These are phyloP conservation scores for Malassezia furfur DNA, from an alignment of 1,284 basidiomycete species.

Conservation along the genomic window DNA sequence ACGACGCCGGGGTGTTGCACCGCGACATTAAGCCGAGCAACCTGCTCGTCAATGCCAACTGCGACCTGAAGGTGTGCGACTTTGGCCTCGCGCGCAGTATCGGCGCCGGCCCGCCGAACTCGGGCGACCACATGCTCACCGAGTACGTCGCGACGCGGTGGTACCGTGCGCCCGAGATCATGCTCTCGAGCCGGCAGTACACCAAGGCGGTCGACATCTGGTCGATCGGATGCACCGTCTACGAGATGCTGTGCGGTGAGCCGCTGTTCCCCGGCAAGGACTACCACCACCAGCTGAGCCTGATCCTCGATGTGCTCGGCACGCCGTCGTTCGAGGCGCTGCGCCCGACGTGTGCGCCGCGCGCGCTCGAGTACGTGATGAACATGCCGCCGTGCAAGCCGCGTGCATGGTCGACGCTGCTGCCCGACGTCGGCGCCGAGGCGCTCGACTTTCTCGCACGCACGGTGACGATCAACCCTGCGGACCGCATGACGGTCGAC, in stretches of 20 bases:
- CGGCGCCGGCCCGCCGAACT: constrained; percentile 11
- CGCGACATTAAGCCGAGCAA: constrained; percentile 93
- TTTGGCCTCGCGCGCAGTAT: constrained; percentile 28
- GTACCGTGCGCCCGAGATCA: constrained; percentile 38
- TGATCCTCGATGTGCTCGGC: constrained; percentile 84
- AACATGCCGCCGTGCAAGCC: constrained; percentile 64
- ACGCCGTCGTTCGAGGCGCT: constrained; percentile 84
- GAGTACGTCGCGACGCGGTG: constrained; percentile 40
- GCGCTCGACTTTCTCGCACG: constrained; percentile 86
- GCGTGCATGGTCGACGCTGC: constrained; percentile 18
- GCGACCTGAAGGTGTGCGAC: constrained; percentile 59
- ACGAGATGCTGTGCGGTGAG: constrained; percentile 88
- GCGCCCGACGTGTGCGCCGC: constrained; percentile 72
- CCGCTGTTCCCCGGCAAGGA: constrained; percentile 92
- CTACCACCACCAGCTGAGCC: constrained; percentile 81
- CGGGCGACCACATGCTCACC: constrained; percentile 32
- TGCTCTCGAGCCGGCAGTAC: constrained; percentile 34
- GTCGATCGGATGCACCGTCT: constrained; percentile 93
- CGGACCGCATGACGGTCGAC: constrained; percentile 40
- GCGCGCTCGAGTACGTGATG: constrained; percentile 81
- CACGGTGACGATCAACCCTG: constrained; percentile 61
- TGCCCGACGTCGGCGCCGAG: constrained; percentile 31
- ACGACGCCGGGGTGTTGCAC: constrained; percentile 87
- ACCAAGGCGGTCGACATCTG: constrained; percentile 53
- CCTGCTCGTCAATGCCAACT: constrained; percentile 87